phyloP scores from a whole-genome alignment of 306 rosid genomes.

The Quercus rubra region DNA sequence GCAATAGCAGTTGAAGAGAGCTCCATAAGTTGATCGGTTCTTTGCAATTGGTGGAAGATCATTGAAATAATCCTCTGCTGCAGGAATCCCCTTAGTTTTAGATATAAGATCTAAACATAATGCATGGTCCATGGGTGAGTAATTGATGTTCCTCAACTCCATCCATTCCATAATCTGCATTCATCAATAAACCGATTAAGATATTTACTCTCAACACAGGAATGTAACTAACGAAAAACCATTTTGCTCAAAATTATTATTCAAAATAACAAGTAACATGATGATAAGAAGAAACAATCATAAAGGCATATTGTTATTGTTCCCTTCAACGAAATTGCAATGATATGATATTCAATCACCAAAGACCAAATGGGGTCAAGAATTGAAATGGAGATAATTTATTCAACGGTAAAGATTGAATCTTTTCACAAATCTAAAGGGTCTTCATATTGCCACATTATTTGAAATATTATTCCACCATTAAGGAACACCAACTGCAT shows the following conservation, averaged over 20 bases:
- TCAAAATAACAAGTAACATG: neutral
- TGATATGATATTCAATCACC: neutral
- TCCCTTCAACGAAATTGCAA: neutral
- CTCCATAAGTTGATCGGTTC: constrained; percentile 58
- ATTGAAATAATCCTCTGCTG: constrained; percentile 63
- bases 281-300: neutral
- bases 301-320: neutral
- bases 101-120: constrained; percentile 59
- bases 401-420: no score
- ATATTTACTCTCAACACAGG: neutral
- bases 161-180: constrained; percentile 90
- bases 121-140: constrained; percentile 46
- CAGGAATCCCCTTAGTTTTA: constrained; percentile 57
- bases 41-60: constrained; percentile 39
- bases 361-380: neutral
- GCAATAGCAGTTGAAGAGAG: constrained; percentile 77
- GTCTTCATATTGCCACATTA: no score
- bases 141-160: constrained; percentile 55
- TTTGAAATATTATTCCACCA: no score
- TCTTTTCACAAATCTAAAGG: no score
- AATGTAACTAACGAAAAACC: neutral
- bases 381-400: no score
- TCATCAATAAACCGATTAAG: neutral
- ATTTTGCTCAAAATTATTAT: neutral
- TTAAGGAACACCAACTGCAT: no score